Conservation (phyloP, 805 yeast genomes). For the Saccharomycopsis fodiens region DNA sequence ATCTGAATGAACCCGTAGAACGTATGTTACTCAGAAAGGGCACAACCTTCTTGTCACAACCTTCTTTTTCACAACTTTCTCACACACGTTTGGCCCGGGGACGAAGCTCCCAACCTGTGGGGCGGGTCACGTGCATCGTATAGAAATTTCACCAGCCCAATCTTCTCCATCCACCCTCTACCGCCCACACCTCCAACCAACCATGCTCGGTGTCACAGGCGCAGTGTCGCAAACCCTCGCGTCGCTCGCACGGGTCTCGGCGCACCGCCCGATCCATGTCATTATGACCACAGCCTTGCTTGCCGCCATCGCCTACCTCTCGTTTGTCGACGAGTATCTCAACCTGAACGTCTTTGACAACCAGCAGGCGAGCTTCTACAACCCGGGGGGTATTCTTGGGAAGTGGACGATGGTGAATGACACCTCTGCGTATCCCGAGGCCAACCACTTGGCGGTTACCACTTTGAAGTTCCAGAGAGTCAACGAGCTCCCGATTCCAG, state of each 20-base stretch:
- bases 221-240: slow-evolving; percentile 33
- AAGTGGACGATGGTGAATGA: slow-evolving; percentile 44
- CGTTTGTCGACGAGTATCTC: slow-evolving; percentile 61
- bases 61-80: no score
- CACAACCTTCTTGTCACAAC: no score
- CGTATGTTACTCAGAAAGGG: no score
- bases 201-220: slow-evolving; percentile 4
- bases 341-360: slow-evolving; percentile 22
- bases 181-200: no score
- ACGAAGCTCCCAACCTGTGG: no score
- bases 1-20: no score
- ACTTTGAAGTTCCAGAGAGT: slow-evolving; percentile 52
- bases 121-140: no score
- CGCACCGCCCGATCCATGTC: slow-evolving; percentile 81
- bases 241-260: slow-evolving; percentile 45
- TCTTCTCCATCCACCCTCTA: no score
- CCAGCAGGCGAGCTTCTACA: slow-evolving; percentile 29
- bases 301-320: slow-evolving; percentile 74
- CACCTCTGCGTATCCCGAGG: slow-evolving; percentile 31
- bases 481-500: slow-evolving; percentile 35
- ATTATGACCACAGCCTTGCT: slow-evolving; percentile 62
- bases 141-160: no score
- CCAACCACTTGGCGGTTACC: slow-evolving; percentile 41
- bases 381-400: slow-evolving; percentile 24
- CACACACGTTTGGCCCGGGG: no score